A percentile compares a stretch with the other conserved stretches of the same genome.
Conservation (phyloP, 2,329 filamentous ascomycete genomes). For the Trichophyton rubrum region DNA sequence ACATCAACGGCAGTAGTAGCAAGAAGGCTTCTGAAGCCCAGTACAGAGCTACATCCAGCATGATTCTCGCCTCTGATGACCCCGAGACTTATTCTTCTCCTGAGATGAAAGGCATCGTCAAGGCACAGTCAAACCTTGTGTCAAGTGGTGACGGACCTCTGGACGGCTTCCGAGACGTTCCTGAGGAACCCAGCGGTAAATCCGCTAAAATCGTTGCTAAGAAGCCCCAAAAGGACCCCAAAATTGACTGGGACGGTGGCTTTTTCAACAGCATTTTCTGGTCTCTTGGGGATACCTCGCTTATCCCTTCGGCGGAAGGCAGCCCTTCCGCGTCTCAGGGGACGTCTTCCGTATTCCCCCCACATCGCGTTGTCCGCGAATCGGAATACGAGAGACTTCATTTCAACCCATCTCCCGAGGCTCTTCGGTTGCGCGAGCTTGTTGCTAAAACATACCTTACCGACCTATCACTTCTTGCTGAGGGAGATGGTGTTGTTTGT, state of each 20-base stretch:
- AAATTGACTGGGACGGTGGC: conserved; percentile 76
- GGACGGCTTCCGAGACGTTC: conserved; percentile 8
- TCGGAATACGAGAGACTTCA: conserved; percentile 13
- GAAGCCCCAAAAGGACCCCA: conserved; percentile 46
- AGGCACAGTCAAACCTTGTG: conserved; percentile 64
- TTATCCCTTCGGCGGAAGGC: conserved; percentile 27
- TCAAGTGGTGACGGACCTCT: conserved; percentile 60
- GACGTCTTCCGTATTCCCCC: conserved; percentile 9
- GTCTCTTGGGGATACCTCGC: conserved; percentile 50
- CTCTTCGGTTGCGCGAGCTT: conserved; percentile 57
- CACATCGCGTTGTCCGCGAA: background rate
- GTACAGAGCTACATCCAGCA: conserved; percentile 20
- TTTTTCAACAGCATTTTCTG: conserved; percentile 76
- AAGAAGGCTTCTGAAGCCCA: conserved; percentile 33
- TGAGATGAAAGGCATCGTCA: conserved; percentile 42
- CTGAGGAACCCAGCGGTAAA: background rate
- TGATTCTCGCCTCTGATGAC: conserved; percentile 67
- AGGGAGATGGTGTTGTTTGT: conserved; percentile 60
- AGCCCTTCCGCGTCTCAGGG: conserved; percentile 18
- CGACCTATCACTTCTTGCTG: conserved; percentile 62
- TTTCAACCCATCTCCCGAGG: conserved; percentile 25
- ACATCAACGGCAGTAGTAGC: conserved; percentile 9
- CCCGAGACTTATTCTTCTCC: conserved; percentile 57
- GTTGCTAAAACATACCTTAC: conserved; percentile 71
- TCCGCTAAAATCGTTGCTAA: conserved; percentile 4